A percentile compares a stretch with the other conserved stretches of the same genome.
Evolutionary conservation across 139 green algal genomes (phyloP).

Genomic region (Picochlorum sp.): DNA sequence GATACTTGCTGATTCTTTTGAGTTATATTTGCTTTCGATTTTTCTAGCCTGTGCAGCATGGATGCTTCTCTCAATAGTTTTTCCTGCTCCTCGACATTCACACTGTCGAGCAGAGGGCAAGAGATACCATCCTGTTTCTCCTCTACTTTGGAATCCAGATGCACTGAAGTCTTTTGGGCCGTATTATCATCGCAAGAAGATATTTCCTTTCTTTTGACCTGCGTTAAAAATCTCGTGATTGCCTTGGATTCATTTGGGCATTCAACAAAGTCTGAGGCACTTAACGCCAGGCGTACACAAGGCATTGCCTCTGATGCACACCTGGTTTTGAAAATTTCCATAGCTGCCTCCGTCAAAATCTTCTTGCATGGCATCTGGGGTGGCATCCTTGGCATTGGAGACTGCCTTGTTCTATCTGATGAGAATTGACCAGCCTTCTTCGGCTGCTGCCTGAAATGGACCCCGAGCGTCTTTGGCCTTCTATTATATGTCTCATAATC

Average conservation of each 20-base stretch:
- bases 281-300: conserved; percentile 52
- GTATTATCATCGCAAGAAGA: background rate
- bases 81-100: conserved; percentile 25
- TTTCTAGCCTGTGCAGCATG: background rate
- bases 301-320: conserved; percentile 41
- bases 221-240: conserved; percentile 36
- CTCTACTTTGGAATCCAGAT: background rate
- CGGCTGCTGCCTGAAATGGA: conserved; percentile 29
- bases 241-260: conserved; percentile 4
- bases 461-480: conserved; percentile 36
- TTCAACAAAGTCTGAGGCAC: conserved; percentile 42
- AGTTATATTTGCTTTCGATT: background rate
- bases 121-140: background rate
- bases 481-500: conserved; percentile 45
- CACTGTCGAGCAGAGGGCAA: background rate
- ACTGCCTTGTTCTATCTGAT: conserved; percentile 37
- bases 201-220: background rate
- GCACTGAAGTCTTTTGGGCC: background rate
- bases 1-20: background rate
- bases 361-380: background rate
- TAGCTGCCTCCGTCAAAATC: background rate
- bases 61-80: conserved; percentile 18
- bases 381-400: conserved; percentile 35
- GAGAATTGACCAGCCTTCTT: background rate
- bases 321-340: conserved; percentile 13